Conservation (phyloP, 495 filamentous ascomycete genomes). For the Aspergillus panamensis region DNA sequence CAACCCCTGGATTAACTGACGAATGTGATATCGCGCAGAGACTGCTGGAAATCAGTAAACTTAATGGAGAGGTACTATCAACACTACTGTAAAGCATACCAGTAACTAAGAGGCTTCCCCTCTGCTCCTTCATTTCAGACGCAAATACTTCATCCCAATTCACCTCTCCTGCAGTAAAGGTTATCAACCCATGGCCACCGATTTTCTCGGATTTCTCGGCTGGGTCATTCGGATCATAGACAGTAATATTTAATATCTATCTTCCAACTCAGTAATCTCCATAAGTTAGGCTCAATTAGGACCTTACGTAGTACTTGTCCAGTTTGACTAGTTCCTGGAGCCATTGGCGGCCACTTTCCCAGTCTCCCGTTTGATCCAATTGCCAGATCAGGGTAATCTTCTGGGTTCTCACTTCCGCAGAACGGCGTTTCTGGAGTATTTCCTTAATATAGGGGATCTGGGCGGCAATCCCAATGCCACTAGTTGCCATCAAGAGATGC, state of each 20-base stretch:
- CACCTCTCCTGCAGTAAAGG: background rate
- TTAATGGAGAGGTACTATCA: background rate
- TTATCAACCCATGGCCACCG: constrained; percentile 10
- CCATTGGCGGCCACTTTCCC: constrained; percentile 21
- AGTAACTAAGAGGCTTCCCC: constrained; percentile 5
- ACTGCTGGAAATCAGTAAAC: constrained; percentile 3
- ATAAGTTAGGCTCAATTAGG: background rate
- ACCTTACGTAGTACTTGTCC: constrained; percentile 23
- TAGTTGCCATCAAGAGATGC: constrained; percentile 33
- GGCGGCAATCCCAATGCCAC: constrained; percentile 36
- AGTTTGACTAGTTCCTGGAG: constrained; percentile 21
- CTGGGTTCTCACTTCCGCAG: constrained; percentile 26
- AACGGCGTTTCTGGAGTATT: constrained; percentile 29
- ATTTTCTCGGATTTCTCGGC: background rate
- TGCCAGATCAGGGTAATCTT: constrained; percentile 33
- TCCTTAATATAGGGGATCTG: constrained; percentile 39
- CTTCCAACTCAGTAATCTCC: background rate
- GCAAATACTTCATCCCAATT: constrained; percentile 4
- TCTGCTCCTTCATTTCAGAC: constrained; percentile 3
- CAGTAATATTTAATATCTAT: constrained; percentile 13
- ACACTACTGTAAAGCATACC: background rate
- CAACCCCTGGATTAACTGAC: constrained; percentile 1
- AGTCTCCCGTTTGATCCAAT: constrained; percentile 24
- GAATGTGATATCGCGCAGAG: background rate
- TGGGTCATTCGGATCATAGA: background rate